Conservation (phyloP, 2,329 filamentous ascomycete genomes). For the Tothia fuscella region DNA sequence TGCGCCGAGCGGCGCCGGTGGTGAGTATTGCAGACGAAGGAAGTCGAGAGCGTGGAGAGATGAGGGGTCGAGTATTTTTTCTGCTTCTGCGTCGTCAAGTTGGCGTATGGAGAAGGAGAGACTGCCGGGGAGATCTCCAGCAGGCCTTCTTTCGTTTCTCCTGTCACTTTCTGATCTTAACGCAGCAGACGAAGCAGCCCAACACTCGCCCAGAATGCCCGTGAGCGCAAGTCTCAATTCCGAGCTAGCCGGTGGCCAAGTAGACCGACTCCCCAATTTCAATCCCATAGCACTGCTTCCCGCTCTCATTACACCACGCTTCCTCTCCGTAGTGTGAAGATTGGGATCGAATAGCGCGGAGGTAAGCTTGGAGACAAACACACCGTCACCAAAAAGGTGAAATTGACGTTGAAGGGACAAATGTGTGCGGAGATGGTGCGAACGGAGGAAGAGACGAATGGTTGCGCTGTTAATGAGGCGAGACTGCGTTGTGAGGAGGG, state of each 20-base stretch:
- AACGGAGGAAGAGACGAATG: slow-evolving; percentile 62
- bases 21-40: slow-evolving; percentile 71
- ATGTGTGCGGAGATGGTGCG: slow-evolving; percentile 60
- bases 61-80: slow-evolving; percentile 69
- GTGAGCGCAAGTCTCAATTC: slow-evolving; percentile 83
- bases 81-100: slow-evolving; percentile 64
- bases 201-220: slow-evolving; percentile 70
- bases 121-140: slow-evolving; percentile 28
- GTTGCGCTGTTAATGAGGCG: slow-evolving; percentile 66
- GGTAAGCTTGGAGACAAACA: slow-evolving; percentile 69
- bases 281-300: slow-evolving; percentile 68
- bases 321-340: slow-evolving; percentile 64
- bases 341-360: slow-evolving; percentile 78
- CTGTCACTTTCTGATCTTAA: background rate
- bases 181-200: slow-evolving; percentile 31
- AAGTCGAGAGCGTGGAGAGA: slow-evolving; percentile 89
- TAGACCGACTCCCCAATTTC: slow-evolving; percentile 65
- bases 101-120: slow-evolving; percentile 69
- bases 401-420: slow-evolving; percentile 66
- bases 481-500: slow-evolving; percentile 62
- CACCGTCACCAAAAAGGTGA: slow-evolving; percentile 71
- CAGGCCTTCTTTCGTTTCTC: background rate
- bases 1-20: slow-evolving; percentile 56
- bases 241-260: slow-evolving; percentile 88
- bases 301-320: slow-evolving; percentile 53